These are phyloP conservation scores for Trametes cingulata DNA, from an alignment of 768 basidiomycete species.

Conservation along the genomic window DNA sequence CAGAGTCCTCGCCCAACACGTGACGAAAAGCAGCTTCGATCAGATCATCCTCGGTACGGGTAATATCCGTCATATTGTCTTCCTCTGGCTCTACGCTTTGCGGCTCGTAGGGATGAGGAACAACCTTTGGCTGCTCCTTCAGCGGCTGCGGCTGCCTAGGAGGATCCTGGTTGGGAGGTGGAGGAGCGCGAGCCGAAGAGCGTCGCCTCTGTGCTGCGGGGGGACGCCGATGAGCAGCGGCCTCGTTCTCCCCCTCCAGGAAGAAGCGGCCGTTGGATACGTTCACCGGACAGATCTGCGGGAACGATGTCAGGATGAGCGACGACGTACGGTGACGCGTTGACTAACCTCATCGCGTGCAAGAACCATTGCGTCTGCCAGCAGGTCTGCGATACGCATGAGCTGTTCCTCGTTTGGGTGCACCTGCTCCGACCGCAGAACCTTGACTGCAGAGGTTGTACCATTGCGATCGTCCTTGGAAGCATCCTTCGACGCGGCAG, in stretches of 20 bases:
- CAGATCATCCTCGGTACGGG: constrained; percentile 81
- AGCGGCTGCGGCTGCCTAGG: neutral
- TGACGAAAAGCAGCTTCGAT: constrained; percentile 67
- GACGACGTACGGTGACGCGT: neutral
- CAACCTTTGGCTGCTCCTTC: constrained; percentile 24
- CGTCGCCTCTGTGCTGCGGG: neutral
- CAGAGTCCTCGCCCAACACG: constrained; percentile 53
- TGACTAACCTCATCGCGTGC: constrained; percentile 56
- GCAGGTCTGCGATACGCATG: constrained; percentile 87
- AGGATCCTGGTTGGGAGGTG: neutral
- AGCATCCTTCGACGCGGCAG: neutral
- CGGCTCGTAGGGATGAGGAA: constrained; percentile 23
- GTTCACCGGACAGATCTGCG: constrained; percentile 29
- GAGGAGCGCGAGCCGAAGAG: neutral
- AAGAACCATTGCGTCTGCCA: constrained; percentile 67
- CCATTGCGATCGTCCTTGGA: neutral
- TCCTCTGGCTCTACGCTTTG: constrained; percentile 38
- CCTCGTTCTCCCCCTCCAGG: neutral
- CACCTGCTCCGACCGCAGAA: constrained; percentile 37
- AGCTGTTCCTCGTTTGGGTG: constrained; percentile 96
- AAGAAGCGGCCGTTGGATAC: constrained; percentile 14
- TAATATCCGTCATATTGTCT: constrained; percentile 67
- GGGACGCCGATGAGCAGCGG: neutral
- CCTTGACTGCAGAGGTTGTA: neutral
- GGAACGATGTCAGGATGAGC: neutral